Evolutionary conservation across 331 rosid genomes (phyloP).

Genomic region (Rosa hybrid): DNA sequence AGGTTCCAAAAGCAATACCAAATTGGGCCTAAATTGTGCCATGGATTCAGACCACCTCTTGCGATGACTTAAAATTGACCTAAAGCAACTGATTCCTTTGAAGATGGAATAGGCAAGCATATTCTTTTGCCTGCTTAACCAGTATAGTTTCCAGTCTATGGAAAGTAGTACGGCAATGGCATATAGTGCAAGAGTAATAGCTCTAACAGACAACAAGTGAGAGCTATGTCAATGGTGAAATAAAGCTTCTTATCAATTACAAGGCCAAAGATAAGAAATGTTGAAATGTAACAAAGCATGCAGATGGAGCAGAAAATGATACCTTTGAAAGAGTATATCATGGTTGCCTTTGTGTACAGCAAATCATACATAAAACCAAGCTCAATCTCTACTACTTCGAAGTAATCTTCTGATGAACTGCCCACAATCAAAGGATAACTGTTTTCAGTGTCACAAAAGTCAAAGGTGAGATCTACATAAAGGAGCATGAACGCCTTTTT

Average conservation of each 20-base stretch:
- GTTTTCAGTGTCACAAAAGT: no score
- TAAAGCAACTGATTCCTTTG: not conserved
- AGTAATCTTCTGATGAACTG: not conserved
- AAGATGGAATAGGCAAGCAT: not conserved
- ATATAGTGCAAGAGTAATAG: conserved; percentile 1
- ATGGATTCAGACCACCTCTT: conserved; percentile 5
- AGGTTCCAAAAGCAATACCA: no score
- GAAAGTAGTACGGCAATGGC: not conserved
- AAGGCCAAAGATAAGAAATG: not conserved
- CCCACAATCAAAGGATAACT: no score
- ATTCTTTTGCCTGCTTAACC: not conserved
- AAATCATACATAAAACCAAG: conserved; percentile 46
- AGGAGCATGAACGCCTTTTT: no score
- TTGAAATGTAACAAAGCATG: not conserved
- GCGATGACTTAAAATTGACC: not conserved
- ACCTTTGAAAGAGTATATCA: conserved; percentile 20
- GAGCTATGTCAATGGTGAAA: not conserved
- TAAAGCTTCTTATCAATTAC: no score
- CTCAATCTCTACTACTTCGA: conserved; percentile 43
- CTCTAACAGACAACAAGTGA: conserved; percentile 6
- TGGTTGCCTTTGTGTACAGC: conserved; percentile 38
- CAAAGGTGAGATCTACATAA: no score
- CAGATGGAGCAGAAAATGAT: conserved; percentile 7
- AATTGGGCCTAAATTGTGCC: not conserved
- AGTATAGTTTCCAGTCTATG: not conserved